Evolutionary conservation across 192 early-diverging fungal species (phyloP).

Genomic region (Backusella psychrophila): DNA sequence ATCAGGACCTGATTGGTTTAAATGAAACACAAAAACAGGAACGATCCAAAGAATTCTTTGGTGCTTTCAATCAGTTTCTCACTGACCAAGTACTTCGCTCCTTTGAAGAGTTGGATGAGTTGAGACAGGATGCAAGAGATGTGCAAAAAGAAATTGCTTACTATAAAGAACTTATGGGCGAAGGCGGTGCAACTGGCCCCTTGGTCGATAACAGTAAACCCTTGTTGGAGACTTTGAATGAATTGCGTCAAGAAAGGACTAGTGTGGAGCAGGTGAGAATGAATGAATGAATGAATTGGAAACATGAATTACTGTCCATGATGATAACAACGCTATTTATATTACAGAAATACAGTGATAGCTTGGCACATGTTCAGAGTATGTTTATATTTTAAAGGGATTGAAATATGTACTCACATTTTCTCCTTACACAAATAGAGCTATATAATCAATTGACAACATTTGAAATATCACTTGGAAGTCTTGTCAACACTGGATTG

Average conservation of each 20-base stretch:
- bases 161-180: neutral
- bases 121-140: neutral
- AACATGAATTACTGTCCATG: too few relatives aligned
- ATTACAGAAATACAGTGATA: slow-evolving; percentile 1
- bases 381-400: neutral
- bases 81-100: neutral
- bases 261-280: neutral
- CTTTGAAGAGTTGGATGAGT: neutral
- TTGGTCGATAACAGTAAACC: neutral
- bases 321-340: neutral
- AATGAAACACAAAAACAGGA: neutral
- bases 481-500: slow-evolving; percentile 16
- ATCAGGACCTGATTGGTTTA: neutral
- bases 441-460: slow-evolving; percentile 18
- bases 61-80: neutral
- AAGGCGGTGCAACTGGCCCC: neutral
- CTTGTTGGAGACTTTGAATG: neutral
- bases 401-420: neutral
- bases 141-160: neutral
- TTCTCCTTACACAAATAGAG: slow-evolving; percentile 3
- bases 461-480: slow-evolving; percentile 2
- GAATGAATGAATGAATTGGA: too few relatives aligned
- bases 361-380: neutral
- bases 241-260: neutral
- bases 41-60: slow-evolving; percentile 3